Percentiles rank a stretch among this genome's conserved stretches.
phyloP scores from a whole-genome alignment of 148 eudicot genomes.

The Mesembryanthemum crystallinum region DNA sequence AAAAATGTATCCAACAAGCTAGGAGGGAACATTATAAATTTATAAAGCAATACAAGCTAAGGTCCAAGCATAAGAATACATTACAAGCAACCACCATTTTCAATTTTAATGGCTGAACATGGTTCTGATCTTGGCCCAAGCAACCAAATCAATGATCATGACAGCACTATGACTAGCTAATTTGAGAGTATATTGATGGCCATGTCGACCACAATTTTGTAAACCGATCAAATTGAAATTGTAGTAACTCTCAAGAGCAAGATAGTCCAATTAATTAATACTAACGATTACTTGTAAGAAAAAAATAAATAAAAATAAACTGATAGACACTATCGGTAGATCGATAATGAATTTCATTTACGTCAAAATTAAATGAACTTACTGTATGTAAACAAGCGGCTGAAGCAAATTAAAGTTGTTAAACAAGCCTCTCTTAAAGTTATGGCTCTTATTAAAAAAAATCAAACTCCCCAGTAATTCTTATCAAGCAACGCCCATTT shows the following conservation, averaged over 20 bases:
- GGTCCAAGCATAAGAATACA: conserved; percentile 9
- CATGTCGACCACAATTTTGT: not conserved
- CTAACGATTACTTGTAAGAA: too few relatives aligned
- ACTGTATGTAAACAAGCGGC: too few relatives aligned
- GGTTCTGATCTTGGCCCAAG: not conserved
- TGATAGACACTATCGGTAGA: too few relatives aligned
- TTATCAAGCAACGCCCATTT: conserved; percentile 4
- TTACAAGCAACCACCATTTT: not conserved
- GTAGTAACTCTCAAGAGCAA: too few relatives aligned
- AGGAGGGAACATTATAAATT: not conserved
- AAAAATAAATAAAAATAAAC: too few relatives aligned
- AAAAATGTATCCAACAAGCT: conserved; percentile 14
- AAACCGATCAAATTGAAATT: too few relatives aligned
- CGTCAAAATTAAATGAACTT: not conserved
- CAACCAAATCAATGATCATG: conserved; percentile 6
- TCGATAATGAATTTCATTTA: too few relatives aligned
- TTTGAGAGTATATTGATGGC: not conserved
- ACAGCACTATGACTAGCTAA: not conserved
- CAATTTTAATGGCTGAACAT: conserved; percentile 1
- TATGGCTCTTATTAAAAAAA: too few relatives aligned
- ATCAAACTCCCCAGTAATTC: not conserved
- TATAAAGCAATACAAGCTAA: not conserved
- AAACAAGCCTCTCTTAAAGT: too few relatives aligned
- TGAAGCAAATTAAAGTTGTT: too few relatives aligned
- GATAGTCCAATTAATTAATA: too few relatives aligned